Conservation (phyloP, 257 asterid genomes). For the Nicotiana paniculata region DNA sequence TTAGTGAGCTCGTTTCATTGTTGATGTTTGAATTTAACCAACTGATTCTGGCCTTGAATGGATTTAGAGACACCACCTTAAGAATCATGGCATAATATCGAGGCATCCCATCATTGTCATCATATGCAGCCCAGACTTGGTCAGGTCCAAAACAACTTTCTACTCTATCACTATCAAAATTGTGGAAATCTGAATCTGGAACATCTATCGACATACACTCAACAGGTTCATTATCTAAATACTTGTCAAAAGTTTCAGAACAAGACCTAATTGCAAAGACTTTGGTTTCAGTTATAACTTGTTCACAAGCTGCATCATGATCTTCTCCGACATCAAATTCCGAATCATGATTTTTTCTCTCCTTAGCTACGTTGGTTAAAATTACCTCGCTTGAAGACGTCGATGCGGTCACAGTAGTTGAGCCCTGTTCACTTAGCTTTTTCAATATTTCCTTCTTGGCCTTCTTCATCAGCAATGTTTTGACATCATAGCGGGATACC, state of each 20-base stretch:
- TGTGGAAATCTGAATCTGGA: slow-evolving; percentile 45
- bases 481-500: slow-evolving; percentile 18
- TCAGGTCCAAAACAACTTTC: slow-evolving; percentile 40
- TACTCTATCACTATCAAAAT: slow-evolving; percentile 43
- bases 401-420: slow-evolving; percentile 20
- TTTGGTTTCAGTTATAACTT: slow-evolving; percentile 16
- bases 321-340: slow-evolving; percentile 12
- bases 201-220: slow-evolving; percentile 33
- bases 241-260: slow-evolving; percentile 7
- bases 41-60: slow-evolving; percentile 47
- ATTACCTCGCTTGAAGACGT: slow-evolving; percentile 14
- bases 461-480: slow-evolving; percentile 48
- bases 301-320: slow-evolving; percentile 21
- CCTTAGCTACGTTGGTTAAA: slow-evolving; percentile 18
- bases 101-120: slow-evolving; percentile 73
- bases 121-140: slow-evolving; percentile 77
- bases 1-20: slow-evolving; percentile 23
- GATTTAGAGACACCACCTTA: slow-evolving; percentile 45
- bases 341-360: slow-evolving; percentile 7
- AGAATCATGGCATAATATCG: slow-evolving; percentile 56
- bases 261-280: slow-evolving; percentile 10
- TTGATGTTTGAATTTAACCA: slow-evolving; percentile 48
- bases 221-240: slow-evolving; percentile 12
- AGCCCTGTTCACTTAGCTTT: slow-evolving; percentile 24
- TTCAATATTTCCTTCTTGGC: slow-evolving; percentile 39